Base-by-base conservation (phyloP, 176 grass and related monocot species). In the Dendrocalamus sinicus region DNA sequence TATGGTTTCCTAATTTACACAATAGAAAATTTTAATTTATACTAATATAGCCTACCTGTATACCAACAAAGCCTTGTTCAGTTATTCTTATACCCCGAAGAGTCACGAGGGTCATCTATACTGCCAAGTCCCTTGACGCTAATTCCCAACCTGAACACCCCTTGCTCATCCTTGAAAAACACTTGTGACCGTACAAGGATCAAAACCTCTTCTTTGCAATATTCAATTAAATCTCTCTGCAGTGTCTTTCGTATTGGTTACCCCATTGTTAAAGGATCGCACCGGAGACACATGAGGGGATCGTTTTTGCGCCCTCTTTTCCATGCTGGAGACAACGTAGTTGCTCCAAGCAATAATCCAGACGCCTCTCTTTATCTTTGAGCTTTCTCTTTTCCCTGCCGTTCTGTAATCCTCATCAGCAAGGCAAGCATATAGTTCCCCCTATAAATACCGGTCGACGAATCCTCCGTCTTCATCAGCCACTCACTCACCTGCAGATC, bases 381-480 rank as follows among this genome's bases (percentile, higher is more conserved):
- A 66, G 43, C 80, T 92, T 88, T 91, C 76, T 64, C 85, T 89
- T 93, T 91, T 72, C 23, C n/a, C n/a, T 5, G 75, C 35, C 52
- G 47, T 78, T 40, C 79, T 78, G 70, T 26, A 88, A 89, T 85
- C 94, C 83, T 82, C 76, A 3, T 43, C 46, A 50, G 46, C 85
- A 97, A 90, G 85, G 89, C 85, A 97, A 90, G 89, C 83, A 94
- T 82, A 89, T 76, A 83, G 47, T 43, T 58, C 12, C 50, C 45
- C 22, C 81, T 83, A 88, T 97, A 97, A 89, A 88, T 90, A 52
- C 53, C 6, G 3, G 6, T 8, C 17, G 37, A 14, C 30, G 53
- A 67, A 63, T 60, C 80, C 58, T 67, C 46, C 71, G 47, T 67
- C 78, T 24, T 75, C 79, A 85, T 39, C 41, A 41, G 32, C 30